Base-by-base conservation (phyloP, 176 grass and related monocot species). In the Oryza glumipatula region DNA sequence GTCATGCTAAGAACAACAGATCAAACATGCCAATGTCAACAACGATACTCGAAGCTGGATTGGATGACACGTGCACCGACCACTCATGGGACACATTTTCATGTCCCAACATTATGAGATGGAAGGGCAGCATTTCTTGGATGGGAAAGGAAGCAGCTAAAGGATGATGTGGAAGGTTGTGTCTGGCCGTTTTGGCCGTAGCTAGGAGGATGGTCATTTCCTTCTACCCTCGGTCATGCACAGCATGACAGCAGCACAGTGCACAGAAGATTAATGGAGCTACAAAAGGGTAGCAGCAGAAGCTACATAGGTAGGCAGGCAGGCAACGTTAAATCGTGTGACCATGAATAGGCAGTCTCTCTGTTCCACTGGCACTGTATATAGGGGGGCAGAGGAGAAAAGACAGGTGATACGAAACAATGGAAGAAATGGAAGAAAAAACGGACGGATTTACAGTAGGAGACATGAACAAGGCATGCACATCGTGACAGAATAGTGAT, bases 261-360 rank as follows among this genome's bases (percentile, higher is more conserved):
- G 73, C 60, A 36, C 64, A 80, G 54, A 52, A 80, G 89, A 90
- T 82, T 82, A 54, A 89, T 77, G 17, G 43, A 67, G 76, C 83
- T 86, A 86, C 88, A 82, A 82, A 90, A 86, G 67, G 52, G 73
- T 82, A 86, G 78, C 78, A 56, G 66, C 83, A 71, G 65, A 68
- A 35, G 70, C 76, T 80, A 88, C 52, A 43, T 70, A 80, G 73
- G 79, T 70, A 80, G 73, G 79, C 46, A 56, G 58, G 83, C 58
- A 67, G 54, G 54, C 54, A 58, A n/a, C 44, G 67, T 67, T 88
- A 88, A 83, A 91, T 88, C 69, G 77, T 80, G 81, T 91, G 69
- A 80, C 70, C 68, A 81, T 91, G 84, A 80, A 80, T 58, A 65
- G 44, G 77, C 76, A 70, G 10, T 36, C 32, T 11, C 81, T 52